Conservation (phyloP, 148 eudicot species). For the Tetragonia tetragonoides region DNA sequence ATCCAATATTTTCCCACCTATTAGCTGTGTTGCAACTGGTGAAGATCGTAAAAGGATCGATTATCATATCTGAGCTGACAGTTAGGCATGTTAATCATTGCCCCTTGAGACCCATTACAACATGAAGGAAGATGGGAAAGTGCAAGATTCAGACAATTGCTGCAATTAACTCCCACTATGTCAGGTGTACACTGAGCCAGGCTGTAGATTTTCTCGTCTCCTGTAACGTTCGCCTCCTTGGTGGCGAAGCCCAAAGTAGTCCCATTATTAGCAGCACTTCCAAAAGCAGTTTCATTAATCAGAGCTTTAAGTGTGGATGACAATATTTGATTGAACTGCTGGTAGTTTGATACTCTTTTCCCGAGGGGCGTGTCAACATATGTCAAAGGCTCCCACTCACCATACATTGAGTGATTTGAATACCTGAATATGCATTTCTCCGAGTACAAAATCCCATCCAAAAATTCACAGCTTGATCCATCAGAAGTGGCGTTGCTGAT, state of each 20-base stretch:
- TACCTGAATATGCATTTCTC: constrained; percentile 12
- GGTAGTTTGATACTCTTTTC: constrained; percentile 1
- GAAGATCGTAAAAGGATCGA: neutral
- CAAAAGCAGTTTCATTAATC: constrained; percentile 13
- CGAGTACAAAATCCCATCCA: neutral
- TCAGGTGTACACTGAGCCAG: constrained; percentile 31
- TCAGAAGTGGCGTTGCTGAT: constrained; percentile 10
- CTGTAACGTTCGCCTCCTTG: constrained; percentile 9
- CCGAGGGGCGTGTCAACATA: neutral
- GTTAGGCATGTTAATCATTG: neutral
- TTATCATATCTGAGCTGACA: constrained; percentile 11
- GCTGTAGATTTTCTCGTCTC: constrained; percentile 13
- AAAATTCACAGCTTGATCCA: neutral
- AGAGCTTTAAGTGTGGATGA: constrained; percentile 1
- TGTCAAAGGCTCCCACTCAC: neutral
- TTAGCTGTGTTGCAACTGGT: neutral
- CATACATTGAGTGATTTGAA: constrained; percentile 4
- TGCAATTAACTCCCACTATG: constrained; percentile 17
- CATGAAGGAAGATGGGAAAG: neutral
- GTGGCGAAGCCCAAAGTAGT: constrained; percentile 11
- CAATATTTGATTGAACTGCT: constrained; percentile 12
- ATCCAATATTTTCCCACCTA: too few relatives aligned
- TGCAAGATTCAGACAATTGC: neutral
- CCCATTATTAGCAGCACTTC: neutral
- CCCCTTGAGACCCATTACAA: neutral